These are phyloP conservation scores for Excoecaria cochinchinensis DNA, from an alignment of 345 rosid species.

Conservation along the genomic window DNA sequence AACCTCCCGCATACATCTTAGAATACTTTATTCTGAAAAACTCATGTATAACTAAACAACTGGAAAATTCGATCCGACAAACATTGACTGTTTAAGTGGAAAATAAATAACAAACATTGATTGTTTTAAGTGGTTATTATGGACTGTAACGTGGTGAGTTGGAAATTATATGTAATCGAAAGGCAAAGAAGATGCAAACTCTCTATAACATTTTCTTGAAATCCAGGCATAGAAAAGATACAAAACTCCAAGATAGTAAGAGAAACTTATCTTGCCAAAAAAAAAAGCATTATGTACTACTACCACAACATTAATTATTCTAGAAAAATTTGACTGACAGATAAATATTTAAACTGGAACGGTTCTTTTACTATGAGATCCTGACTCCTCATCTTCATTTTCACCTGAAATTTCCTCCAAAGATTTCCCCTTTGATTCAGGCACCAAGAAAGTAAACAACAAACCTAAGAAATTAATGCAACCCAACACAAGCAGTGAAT, in stretches of 20 bases:
- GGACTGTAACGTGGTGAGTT: too few species aligned
- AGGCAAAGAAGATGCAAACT: neutral
- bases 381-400: conserved; percentile 32
- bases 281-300: too few species aligned
- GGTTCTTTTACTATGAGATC: conserved; percentile 26
- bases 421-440: conserved; percentile 83
- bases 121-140: too few species aligned
- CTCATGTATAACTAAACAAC: too few species aligned
- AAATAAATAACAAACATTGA: too few species aligned
- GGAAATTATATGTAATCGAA: too few species aligned
- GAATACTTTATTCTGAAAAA: too few species aligned
- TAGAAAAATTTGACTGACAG: neutral
- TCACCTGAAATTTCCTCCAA: conserved; percentile 86
- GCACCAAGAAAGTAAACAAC: conserved; percentile 73
- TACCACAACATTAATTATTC: neutral
- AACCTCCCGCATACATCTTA: neutral
- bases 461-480: conserved; percentile 60
- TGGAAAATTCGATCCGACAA: too few species aligned
- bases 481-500: conserved; percentile 63
- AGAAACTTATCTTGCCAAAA: neutral
- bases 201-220: neutral
- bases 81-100: too few species aligned
- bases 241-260: neutral
- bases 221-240: neutral
- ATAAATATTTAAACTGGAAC: conserved; percentile 18